Base-by-base conservation (phyloP, 768 basidiomycete genomes). In the Mycena epipterygia region DNA sequence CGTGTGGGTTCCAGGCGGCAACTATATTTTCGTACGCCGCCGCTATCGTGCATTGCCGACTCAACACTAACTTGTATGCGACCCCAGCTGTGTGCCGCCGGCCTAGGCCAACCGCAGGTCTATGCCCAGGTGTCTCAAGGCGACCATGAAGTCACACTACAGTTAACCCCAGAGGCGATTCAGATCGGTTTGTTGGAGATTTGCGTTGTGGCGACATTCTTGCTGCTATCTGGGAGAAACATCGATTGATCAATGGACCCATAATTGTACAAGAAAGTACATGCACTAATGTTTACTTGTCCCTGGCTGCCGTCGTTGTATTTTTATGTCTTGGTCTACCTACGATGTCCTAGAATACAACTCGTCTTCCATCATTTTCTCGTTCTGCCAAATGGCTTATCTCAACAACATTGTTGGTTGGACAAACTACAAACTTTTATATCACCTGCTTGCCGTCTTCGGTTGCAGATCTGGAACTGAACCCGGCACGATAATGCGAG, bases 161-260 rank as follows among this genome's bases (percentile, higher is more conserved):
- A 86, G 60, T 53, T 86, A 51, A 84, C 84, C 1, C 74, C 80
- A 4, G 79, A 82, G 37, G 83, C 84, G 5, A 71, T 86, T 44
- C 79, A 82, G 55, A 75, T 81, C 12, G 79, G 81, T 21, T 78
- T 86, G 35, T 73, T 85, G 13, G 81, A 86, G 35, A 74, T 76
- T 9, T 80, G 78, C 61, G 69, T 87, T 29, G 77, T 85, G 17
- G 84, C 84, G 0, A 80, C 84, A 12, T 67, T 80, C 7, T 75
- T 86, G 46, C 76, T 86, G 57, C 81, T 79, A 64, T 84, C 74
- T 35, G 85, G 86, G 37, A 79, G 77, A 66, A 81, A 70, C 68
- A 83, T 86, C 9, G 86, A 85, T 64, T 86, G 67, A 77, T 25
- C 23, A 19, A 59, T 41, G 57, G 56, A 9, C 11, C 41, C 41